Conservation (phyloP, 305 asterid species). For the Andrographis paniculata region DNA sequence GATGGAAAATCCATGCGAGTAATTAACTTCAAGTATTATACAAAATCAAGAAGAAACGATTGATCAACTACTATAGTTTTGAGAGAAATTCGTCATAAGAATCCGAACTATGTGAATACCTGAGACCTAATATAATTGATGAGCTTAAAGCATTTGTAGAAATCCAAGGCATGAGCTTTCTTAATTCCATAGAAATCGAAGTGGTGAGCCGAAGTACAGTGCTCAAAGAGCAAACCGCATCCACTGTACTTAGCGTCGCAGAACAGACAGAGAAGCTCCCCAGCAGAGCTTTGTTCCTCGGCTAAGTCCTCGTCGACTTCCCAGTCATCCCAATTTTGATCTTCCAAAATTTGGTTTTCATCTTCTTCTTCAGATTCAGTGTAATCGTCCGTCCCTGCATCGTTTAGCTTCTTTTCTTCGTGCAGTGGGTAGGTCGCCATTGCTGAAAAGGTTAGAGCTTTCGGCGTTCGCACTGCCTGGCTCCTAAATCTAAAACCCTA, state of each 20-base stretch:
- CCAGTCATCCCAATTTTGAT: conserved; percentile 86
- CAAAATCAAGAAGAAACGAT: background rate
- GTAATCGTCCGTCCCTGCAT: background rate
- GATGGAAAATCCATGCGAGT: background rate
- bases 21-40: background rate
- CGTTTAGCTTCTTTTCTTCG: background rate
- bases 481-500: too few species aligned
- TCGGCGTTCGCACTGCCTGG: too few species aligned
- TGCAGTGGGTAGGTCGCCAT: background rate
- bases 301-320: conserved; percentile 33
- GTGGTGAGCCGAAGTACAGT: conserved; percentile 53
- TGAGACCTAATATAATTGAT: conserved; percentile 75
- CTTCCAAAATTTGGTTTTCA: conserved; percentile 36
- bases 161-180: conserved; percentile 48
- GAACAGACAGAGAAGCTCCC: conserved; percentile 58
- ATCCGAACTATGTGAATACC: conserved; percentile 27
- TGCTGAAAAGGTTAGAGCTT: background rate
- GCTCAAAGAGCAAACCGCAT: conserved; percentile 48
- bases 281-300: conserved; percentile 25
- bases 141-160: conserved; percentile 74
- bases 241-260: conserved; percentile 44
- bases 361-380: conserved; percentile 42
- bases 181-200: conserved; percentile 53
- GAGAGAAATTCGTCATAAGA: background rate
- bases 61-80: background rate